A percentile compares a stretch with the other conserved stretches of the same genome.
These are phyloP conservation scores for Pseudogymnoascus verrucosus DNA, from an alignment of 2,329 filamentous ascomycete genomes.

Conservation along the genomic window DNA sequence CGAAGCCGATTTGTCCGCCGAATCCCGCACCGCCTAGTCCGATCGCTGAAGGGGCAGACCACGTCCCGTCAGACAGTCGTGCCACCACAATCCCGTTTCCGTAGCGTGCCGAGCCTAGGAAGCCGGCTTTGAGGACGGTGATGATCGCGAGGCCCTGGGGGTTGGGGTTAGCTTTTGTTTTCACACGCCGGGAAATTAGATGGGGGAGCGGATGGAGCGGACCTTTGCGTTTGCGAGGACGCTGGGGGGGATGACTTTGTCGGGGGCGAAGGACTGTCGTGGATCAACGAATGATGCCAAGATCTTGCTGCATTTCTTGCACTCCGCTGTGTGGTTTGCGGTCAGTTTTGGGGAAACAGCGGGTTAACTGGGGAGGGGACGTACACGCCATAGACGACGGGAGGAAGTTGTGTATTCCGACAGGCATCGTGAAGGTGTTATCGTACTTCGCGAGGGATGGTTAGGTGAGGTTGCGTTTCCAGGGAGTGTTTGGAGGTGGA, in stretches of 20 bases:
- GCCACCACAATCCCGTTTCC: conserved; percentile 78
- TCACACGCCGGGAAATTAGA: conserved; percentile 7
- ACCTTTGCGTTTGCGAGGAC: conserved; percentile 90
- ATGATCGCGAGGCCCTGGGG: conserved; percentile 68
- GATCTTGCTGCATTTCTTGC: conserved; percentile 95
- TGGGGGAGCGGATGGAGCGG: conserved; percentile 19
- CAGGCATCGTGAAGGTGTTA: conserved; percentile 6
- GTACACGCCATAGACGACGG: conserved; percentile 61
- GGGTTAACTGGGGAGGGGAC: conserved; percentile 28
- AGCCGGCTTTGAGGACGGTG: conserved; percentile 80
- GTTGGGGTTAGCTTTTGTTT: conserved; percentile 12
- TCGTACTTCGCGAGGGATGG: conserved; percentile 6
- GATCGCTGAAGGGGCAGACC: conserved; percentile 77
- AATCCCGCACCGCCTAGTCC: conserved; percentile 74
- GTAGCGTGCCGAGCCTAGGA: conserved; percentile 74
- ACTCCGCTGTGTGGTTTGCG: conserved; percentile 61
- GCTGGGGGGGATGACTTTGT: conserved; percentile 91
- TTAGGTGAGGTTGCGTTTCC: conserved; percentile 6
- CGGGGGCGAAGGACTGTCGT: conserved; percentile 84
- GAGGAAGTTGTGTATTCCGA: conserved; percentile 60
- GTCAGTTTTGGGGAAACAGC: conserved; percentile 16
- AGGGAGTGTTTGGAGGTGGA: neutral
- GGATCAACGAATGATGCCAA: conserved; percentile 92
- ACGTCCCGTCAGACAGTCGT: conserved; percentile 65
- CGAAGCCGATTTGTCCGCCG: conserved; percentile 79